Base-by-base conservation (phyloP, 1,284 basidiomycete genomes). In the Sanghuangporus weigelae region DNA sequence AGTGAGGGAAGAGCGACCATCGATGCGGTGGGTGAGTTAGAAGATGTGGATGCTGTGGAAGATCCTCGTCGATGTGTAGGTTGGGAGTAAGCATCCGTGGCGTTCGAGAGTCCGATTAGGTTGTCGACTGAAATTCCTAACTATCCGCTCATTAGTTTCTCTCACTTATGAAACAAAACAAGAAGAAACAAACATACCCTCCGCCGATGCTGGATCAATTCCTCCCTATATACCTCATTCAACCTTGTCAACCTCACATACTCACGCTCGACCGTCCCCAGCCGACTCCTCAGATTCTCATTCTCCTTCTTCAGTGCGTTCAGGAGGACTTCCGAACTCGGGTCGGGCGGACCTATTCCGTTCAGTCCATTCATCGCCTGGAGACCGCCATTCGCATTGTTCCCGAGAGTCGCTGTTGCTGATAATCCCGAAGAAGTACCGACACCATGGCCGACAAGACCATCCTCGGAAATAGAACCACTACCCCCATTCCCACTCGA, bases 161-260 rank as follows among this genome's bases (percentile, higher is more conserved):
- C 12, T 42, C 12, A 54, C 4, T 50, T 11, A 31, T 10, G 23
- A 35, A 14, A 35, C 12, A 35, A n/a, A 48, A 36, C 6, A 50
- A 12, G 3, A 57, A 26, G 11, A 42, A 21, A 19, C 11, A 54
- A 31, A 81, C 89, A 75, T 73, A 92, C 90, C 72, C 89, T 77
- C 69, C 84, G 77, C 63, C 91, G 76, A 71, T 90, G 84, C 51
- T 90, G 85, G 64, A 93, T 86, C 64, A 93, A 74, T 73, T 93
- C 90, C 73, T 92, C 89, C 38, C 90, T 79, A 70, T 92, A 93
- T 3, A 91, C 81, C 69, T 93, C 90, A 67, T 92, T 92, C 70
- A 92, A 73, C 67, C 90, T 75, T 60, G 84, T 79, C 59, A 90
- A 80, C 36, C 87, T 82, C 65, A 90, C 81, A 70, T 85, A 92